Conservation (phyloP, 2,329 filamentous ascomycete species). For the Aspergillus clavatus region DNA sequence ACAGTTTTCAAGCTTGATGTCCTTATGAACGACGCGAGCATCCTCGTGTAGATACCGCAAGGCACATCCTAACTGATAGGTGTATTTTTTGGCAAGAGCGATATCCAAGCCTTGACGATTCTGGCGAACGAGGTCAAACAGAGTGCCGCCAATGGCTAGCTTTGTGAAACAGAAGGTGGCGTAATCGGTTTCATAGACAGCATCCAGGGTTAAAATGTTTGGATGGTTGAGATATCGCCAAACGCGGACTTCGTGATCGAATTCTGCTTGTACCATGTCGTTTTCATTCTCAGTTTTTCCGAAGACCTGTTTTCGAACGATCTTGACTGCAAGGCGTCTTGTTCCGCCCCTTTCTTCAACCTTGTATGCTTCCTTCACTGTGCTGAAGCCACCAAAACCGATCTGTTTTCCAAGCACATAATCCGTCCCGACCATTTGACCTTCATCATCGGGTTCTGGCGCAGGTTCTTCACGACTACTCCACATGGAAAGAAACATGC, state of each 20-base stretch:
- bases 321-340: constrained; percentile 58
- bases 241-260: constrained; percentile 64
- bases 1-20: constrained; percentile 67
- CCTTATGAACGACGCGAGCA: constrained; percentile 60
- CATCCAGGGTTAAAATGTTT: constrained; percentile 58
- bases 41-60: constrained; percentile 65
- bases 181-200: constrained; percentile 62
- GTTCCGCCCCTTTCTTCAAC: constrained; percentile 53
- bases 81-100: constrained; percentile 54
- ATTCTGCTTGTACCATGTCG: constrained; percentile 61
- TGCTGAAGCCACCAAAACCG: constrained; percentile 61
- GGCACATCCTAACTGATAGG: constrained; percentile 59
- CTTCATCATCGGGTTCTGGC: constrained; percentile 60
- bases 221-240: constrained; percentile 62
- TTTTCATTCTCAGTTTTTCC: constrained; percentile 57
- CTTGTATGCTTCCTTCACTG: constrained; percentile 63
- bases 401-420: constrained; percentile 65
- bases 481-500: constrained; percentile 55
- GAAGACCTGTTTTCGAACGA: constrained; percentile 57
- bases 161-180: constrained; percentile 67
- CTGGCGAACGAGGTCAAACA: constrained; percentile 58
- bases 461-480: constrained; percentile 37
- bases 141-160: constrained; percentile 58
- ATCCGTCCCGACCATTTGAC: constrained; percentile 61
- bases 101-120: constrained; percentile 50